Evolutionary conservation across 1,139 yeast genomes (phyloP), one percentile per base, ranked within the genome.

Genomic region (Barnettozyma hawaiiensis): DNA sequence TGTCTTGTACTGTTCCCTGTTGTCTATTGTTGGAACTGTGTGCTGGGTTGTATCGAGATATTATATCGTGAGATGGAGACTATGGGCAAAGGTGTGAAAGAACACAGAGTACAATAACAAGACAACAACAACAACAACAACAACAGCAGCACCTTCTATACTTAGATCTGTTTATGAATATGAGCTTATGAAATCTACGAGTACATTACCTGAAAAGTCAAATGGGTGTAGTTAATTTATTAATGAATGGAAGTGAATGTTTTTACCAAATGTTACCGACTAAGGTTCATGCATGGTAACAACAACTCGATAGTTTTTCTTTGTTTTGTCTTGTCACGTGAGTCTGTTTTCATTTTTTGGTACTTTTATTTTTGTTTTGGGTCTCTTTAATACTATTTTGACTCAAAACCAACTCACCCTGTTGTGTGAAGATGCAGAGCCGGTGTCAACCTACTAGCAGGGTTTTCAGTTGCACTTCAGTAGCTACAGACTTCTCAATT

Each of bases 1-100:
- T 53, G 68, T 67, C 18, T 55, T 62, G 3, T 68, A 67, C 48
- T 61, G 65, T 22, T 70, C 73, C 2, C 51, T 59, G 7, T 51
- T 68, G 14, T 62, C 68, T 29, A 49, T 60, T 2, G 44, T 59
- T 1, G 64, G 66, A 0, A 58, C 66, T 0, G 19, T 55, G 0
- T 52, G 59, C 23, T 63, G 66, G 46, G 16, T 57, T 1, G 29
- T 60, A 3, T 60, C 73, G 7, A 58, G 76, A 43, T 54, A 59
- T 38, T 47, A 60, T 21, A 61, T 66, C 32, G 73, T 65, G 5
- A 74, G 73, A 3, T 46, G 53, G 35, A 53, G 47, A 27, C 16
- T 55, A 3, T 45, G 41, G 44, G 44, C 39, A 9, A 46, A 41
- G 24, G 53, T 50, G 3, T 49, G 24, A 38, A 15, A 11, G 19